A percentile compares a stretch with the other conserved stretches of the same genome.
Evolutionary conservation across 2,329 filamentous ascomycete species (phyloP).

Genomic region (Plectosphaerella cucumerina): DNA sequence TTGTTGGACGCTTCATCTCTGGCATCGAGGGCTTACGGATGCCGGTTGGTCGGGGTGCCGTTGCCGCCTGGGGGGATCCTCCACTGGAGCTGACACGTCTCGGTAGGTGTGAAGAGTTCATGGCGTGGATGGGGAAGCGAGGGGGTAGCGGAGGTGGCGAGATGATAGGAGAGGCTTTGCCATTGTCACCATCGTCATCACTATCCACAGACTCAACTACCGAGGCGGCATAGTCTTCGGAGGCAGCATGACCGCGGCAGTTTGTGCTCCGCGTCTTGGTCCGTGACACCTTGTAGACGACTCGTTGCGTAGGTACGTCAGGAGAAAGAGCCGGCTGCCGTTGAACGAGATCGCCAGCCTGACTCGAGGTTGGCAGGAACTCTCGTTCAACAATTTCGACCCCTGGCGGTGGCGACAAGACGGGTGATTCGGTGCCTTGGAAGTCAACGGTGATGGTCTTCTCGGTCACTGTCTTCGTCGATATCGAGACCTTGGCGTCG

Average conservation of each 20-base stretch:
- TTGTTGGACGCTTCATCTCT: neutral
- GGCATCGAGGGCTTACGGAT: neutral
- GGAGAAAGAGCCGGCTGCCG: slow-evolving; percentile 15
- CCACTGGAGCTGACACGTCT: neutral
- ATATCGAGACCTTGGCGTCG: slow-evolving; percentile 56
- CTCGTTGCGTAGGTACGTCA: slow-evolving; percentile 39
- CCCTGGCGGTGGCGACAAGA: slow-evolving; percentile 51
- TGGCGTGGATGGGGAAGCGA: neutral
- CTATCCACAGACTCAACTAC: slow-evolving; percentile 18
- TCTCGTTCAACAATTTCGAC: slow-evolving; percentile 55
- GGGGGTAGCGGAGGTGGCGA: neutral
- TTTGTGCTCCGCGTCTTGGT: slow-evolving; percentile 42
- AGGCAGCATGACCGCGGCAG: slow-evolving; percentile 26
- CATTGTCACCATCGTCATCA: slow-evolving; percentile 17
- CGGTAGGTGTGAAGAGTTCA: neutral
- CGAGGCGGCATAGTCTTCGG: slow-evolving; percentile 19
- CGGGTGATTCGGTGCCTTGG: slow-evolving; percentile 44
- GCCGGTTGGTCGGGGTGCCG: neutral
- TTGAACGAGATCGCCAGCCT: slow-evolving; percentile 14
- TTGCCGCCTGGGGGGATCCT: neutral
- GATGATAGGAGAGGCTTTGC: neutral
- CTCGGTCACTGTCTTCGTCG: slow-evolving; percentile 53
- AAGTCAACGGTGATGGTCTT: slow-evolving; percentile 64
- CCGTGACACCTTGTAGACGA: slow-evolving; percentile 56
- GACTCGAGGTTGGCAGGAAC: slow-evolving; percentile 36